Base-by-base conservation (phyloP, 2,329 filamentous ascomycete species). In the Chrysoporthe puriensis region DNA sequence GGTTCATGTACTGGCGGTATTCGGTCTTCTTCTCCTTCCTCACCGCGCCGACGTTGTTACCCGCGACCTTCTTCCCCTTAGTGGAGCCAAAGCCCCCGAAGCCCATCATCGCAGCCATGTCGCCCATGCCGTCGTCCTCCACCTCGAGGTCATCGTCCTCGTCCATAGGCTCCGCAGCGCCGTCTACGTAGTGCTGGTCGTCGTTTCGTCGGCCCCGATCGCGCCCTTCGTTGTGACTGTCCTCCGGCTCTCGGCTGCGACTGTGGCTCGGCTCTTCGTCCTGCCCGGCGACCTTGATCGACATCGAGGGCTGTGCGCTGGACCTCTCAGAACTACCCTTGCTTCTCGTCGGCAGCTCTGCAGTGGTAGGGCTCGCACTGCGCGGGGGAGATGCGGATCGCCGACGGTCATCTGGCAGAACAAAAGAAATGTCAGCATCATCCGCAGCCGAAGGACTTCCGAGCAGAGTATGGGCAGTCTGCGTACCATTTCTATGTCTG, bases 1-100 rank as follows among this genome's bases (percentile, higher is more conserved):
- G 86, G 76, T 96, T 96, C 89, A 99, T 99, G 79, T 99, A 99
- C 86, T 99, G 96, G 73, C 96, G 86, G 76, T 97, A 98, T 83
- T 96, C 88, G 16, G 90, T 92, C 87, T 93, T 94, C 88, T 97
- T 97, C 81, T 96, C 93, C 84, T 96, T 97, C 72, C 90, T 84
- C 63, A 97, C 89, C 0, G 84, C 93, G 66, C 92, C 94, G 54
- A 90, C 88, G 76, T 94, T 89, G 76, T 99, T 99, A 1, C 96
- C 96, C 0, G 87, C 85, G 1, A 99, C 90, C 76, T 97, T 96
- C 65, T 91, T 93, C 69, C 92, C 89, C 79, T 98, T 96, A 26
- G 96, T 98, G 34, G 88, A 90, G 67, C 89, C 90, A 79, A 98
- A 99, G 0, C 86, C 88, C 21, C 89, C 89, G 75, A 99, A 97